Percentiles rank a stretch among this genome's conserved stretches.
phyloP scores from a whole-genome alignment of 345 rosid species.

The Gossypium turneri region DNA sequence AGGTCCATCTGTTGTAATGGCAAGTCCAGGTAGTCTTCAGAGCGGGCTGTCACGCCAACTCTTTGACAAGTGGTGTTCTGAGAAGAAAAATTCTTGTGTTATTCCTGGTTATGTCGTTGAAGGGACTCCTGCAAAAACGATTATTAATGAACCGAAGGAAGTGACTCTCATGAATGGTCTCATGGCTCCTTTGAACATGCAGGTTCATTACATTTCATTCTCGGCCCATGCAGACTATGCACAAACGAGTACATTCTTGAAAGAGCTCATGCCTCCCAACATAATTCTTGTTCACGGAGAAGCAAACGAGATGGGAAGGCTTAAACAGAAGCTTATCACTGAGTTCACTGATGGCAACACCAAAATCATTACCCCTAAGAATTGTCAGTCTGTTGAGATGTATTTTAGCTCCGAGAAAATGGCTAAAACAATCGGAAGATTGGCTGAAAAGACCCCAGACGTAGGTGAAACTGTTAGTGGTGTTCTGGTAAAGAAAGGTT shows the following conservation, averaged over 20 bases:
- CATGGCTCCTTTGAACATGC: conserved; percentile 79
- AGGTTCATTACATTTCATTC: conserved; percentile 87
- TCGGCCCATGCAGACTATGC: conserved; percentile 96
- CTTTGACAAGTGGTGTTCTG: conserved; percentile 90
- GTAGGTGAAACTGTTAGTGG: conserved; percentile 79
- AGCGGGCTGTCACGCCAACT: conserved; percentile 89
- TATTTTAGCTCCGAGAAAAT: conserved; percentile 78
- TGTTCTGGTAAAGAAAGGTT: conserved; percentile 84
- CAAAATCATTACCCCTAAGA: conserved; percentile 78
- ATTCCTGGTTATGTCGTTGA: conserved; percentile 84
- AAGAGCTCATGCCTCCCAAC: conserved; percentile 92
- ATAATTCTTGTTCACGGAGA: conserved; percentile 93
- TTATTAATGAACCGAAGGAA: conserved; percentile 85
- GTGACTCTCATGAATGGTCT: conserved; percentile 95
- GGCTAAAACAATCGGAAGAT: conserved; percentile 87
- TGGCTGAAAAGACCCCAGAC: conserved; percentile 79
- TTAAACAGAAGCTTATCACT: conserved; percentile 73
- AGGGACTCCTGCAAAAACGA: conserved; percentile 81
- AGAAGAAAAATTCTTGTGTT: conserved; percentile 82
- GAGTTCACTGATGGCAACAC: conserved; percentile 78
- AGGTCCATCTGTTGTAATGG: conserved; percentile 94
- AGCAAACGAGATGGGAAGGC: conserved; percentile 92
- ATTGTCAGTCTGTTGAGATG: conserved; percentile 89
- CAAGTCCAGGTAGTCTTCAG: conserved; percentile 87
- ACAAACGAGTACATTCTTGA: conserved; percentile 88